Evolutionary conservation across 139 green algal species (phyloP), one percentile per base, ranked within the genome.

Genomic region (Nannochloris sp.): DNA sequence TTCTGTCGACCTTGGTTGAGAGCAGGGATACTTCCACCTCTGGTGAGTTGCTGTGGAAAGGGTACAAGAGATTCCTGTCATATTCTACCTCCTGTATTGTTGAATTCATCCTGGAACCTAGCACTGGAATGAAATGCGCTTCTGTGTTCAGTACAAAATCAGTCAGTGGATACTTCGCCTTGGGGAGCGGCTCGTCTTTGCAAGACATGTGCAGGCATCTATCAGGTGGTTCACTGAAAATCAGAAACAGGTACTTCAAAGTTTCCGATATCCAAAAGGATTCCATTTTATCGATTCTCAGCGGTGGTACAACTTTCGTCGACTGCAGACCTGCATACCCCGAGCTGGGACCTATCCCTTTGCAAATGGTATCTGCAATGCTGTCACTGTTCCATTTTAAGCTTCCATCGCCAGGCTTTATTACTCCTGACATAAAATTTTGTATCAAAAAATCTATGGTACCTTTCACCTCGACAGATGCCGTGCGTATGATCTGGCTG

Each of bases 141-240:
- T 95, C 89, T 8, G 89, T 95, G 66, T 89, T 95, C 67, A 95
- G 84, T 9, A 95, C 86, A 62, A 69, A 95, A 63, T 87, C 16
- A 48, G 85, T 70, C 25, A 96, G 70, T 2, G 85, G 79, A 25
- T 92, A 48, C 50, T 70, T 28, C 40, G 66, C 36, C 28, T 30
- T 40, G 8, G 11, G 33, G 33, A 40, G 33, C 3, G 31, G 33
- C 17, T 44, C 33, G 11, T 65, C 37, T 69, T 49, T 13, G 55
- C 69, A 76, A 46, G 49, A 66, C 17, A 43, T 50, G 20, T 70
- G 51, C 44, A 76, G 63, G 62, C 69, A 76, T 23, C 69, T 62
- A 17, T 72, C 71, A 11, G 75, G 72, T 49, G 87, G 77, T 30
- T 88, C 85, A 0, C 61, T 74, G 58, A 94, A 91, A 13, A 90